phyloP scores from a whole-genome alignment of 2,329 filamentous ascomycete species.

The Cladophialophora immunda region DNA sequence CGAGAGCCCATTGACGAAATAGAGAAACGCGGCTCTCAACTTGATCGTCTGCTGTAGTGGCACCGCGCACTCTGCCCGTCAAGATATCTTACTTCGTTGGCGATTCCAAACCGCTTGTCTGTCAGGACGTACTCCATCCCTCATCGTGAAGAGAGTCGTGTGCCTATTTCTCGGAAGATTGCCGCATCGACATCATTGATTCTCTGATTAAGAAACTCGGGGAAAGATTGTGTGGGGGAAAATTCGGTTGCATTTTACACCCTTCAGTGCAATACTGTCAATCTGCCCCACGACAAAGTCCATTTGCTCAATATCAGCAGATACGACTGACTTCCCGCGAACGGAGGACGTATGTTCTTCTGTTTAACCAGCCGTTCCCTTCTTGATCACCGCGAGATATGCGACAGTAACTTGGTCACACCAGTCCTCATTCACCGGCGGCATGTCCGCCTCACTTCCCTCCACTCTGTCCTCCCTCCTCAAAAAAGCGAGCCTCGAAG shows the following conservation, averaged over 20 bases:
- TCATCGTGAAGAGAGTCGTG: conserved; percentile 10
- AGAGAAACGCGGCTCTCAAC: neutral
- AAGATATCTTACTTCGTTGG: neutral
- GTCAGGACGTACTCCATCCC: neutral
- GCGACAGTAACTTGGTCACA: neutral
- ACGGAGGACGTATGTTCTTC: neutral
- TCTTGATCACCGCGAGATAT: neutral
- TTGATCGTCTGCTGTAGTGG: neutral
- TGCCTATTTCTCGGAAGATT: conserved; percentile 4
- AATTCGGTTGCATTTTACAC: conserved; percentile 7
- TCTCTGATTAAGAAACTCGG: neutral
- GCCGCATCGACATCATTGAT: neutral
- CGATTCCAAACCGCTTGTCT: neutral
- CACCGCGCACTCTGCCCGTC: neutral
- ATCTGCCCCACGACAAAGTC: neutral
- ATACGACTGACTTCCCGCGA: neutral
- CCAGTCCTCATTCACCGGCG: conserved; percentile 6
- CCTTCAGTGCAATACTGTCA: neutral
- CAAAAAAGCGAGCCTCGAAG: conserved; percentile 65
- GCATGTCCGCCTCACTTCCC: conserved; percentile 49
- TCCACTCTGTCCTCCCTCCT: conserved; percentile 64
- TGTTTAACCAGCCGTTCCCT: neutral
- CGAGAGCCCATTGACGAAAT: neutral
- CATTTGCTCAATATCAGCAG: neutral
- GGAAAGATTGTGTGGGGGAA: conserved; percentile 23